phyloP scores from a whole-genome alignment of 208 protist species.

The Wallacemonas rigidus region DNA sequence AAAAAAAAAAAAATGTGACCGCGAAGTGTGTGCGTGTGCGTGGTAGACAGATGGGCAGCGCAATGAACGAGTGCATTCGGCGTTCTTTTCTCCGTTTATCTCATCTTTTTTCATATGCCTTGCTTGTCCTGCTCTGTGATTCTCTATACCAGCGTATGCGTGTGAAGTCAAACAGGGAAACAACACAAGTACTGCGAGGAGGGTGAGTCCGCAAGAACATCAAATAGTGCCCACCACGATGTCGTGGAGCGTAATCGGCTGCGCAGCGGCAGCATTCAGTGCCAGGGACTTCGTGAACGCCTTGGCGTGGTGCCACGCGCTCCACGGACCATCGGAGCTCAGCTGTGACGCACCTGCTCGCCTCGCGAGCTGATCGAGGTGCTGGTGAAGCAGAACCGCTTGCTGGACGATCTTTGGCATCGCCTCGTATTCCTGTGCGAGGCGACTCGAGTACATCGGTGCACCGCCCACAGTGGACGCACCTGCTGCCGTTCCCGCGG shows the following conservation, averaged over 20 bases:
- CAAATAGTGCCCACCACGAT: constrained; percentile 8
- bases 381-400: constrained; percentile 35
- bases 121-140: not conserved
- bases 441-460: not conserved
- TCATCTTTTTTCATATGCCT: not conserved
- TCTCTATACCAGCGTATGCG: not conserved
- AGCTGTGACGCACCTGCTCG: not conserved
- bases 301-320: constrained; percentile 12
- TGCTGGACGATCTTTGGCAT: constrained; percentile 38
- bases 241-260: constrained; percentile 14
- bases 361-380: constrained; percentile 18
- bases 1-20: too few species aligned
- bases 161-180: not conserved
- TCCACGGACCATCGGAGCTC: not conserved
- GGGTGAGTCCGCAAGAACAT: not conserved
- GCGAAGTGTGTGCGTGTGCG: too few species aligned
- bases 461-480: not conserved
- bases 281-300: constrained; percentile 32
- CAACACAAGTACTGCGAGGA: not conserved
- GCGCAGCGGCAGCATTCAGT: constrained; percentile 27
- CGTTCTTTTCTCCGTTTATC: not conserved
- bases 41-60: too few species aligned
- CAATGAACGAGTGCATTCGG: too few species aligned
- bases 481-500: not conserved
- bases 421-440: constrained; percentile 26